Conservation (phyloP, 106 monocot species). For the Gastrodia elata region DNA sequence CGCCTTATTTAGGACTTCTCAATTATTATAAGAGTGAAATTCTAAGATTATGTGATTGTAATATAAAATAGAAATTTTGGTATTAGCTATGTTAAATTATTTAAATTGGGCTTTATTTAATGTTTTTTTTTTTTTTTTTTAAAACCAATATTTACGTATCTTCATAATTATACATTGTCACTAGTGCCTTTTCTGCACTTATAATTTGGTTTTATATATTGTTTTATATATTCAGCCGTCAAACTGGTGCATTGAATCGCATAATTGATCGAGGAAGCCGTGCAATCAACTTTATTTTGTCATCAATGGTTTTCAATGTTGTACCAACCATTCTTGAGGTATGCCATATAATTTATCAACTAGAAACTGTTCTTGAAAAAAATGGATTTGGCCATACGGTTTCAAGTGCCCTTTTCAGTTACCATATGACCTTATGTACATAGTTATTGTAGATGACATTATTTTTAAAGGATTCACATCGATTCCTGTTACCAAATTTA, state of each 20-base stretch:
- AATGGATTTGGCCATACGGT: background rate
- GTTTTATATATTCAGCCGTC: constrained; percentile 54
- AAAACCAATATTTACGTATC: no score
- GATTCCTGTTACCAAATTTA: background rate
- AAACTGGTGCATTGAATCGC: constrained; percentile 96
- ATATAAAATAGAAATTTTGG: background rate
- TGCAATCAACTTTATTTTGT: constrained; percentile 91
- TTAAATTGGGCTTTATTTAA: background rate
- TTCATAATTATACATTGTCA: no score
- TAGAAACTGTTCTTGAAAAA: background rate
- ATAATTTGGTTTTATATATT: no score
- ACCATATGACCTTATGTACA: background rate
- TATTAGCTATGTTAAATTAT: background rate
- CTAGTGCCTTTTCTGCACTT: no score
- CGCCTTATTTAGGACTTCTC: no score
- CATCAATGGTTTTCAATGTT: constrained; percentile 88
- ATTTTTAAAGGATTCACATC: background rate
- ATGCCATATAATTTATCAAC: constrained; percentile 3
- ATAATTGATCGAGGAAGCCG: constrained; percentile 98
- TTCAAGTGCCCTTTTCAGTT: background rate
- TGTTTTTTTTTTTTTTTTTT: no score
- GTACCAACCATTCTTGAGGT: constrained; percentile 96
- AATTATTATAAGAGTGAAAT: no score
- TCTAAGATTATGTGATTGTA: background rate
- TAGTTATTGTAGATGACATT: background rate